These are phyloP conservation scores for Breviolum minutum DNA, from an alignment of 73 alveolate species.

Conservation along the genomic window DNA sequence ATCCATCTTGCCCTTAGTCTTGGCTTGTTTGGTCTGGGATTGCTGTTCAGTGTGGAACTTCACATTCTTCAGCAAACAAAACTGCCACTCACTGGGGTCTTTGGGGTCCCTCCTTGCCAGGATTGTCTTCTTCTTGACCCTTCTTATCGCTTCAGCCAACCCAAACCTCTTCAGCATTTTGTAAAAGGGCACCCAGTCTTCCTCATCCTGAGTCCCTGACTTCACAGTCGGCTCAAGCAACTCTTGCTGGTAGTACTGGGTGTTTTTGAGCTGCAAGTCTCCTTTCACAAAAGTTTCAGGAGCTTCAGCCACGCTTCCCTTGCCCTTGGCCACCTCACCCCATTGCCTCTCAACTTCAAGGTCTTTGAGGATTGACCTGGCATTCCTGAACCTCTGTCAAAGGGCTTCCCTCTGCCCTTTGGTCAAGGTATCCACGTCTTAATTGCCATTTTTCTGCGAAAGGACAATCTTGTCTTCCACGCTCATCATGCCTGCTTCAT, in stretches of 20 bases:
- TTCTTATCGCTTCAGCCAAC: background rate
- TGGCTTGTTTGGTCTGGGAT: background rate
- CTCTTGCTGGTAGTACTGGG: background rate
- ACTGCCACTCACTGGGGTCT: background rate
- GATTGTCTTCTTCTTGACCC: background rate
- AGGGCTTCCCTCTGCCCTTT: slow-evolving; percentile 1
- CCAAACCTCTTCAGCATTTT: background rate
- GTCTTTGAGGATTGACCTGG: background rate
- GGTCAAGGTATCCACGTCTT: background rate
- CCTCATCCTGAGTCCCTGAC: background rate
- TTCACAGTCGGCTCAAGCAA: background rate
- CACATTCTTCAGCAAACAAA: background rate
- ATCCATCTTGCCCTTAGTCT: background rate
- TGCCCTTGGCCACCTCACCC: background rate
- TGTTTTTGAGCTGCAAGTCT: background rate
- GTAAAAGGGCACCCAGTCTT: background rate
- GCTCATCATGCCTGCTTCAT: background rate
- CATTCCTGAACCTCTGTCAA: background rate
- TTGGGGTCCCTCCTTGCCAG: background rate
- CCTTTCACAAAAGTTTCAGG: background rate
- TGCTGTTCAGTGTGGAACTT: background rate
- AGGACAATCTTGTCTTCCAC: background rate
- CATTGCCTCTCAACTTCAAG: background rate
- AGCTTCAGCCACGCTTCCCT: background rate
- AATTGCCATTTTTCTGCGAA: background rate